Evolutionary conservation across 2,329 filamentous ascomycete species (phyloP), one percentile per base, ranked within the genome.

Genomic region (Calonectria pteridis): DNA sequence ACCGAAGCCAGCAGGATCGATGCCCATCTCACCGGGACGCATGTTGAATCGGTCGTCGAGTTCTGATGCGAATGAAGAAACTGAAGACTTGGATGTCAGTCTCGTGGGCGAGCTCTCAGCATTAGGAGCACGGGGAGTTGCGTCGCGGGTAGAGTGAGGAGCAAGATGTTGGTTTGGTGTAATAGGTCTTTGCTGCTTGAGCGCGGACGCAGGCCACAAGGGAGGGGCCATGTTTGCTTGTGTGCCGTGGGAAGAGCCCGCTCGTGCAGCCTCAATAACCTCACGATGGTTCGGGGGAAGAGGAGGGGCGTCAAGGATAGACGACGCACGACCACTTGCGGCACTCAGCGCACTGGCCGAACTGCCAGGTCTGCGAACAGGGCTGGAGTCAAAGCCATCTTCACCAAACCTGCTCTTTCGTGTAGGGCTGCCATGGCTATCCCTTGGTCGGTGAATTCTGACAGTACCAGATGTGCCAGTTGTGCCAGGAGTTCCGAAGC

Each of bases 31-130:
- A 71, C 90, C 85, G 14, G 91, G 89, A 50, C 82, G 84, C 70
- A 95, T 93, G 82, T 97, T 95, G 88, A 99, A 98, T 50, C 96
- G 91, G 73, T 93, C 93, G 80, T 99, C 97, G 26, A 99, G 87
- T 84, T 99, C 97, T 0, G 97, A 98, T 7, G 93, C 95, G 82
- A 99, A 99, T 0, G 97, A 98, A 0, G 97, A 98, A 9, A 98
- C 91, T 0, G 97, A 99, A 4, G 95, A 97, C 77, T 94, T 92
- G 53, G 79, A 83, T 3, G 79, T 80, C 11, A 85, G 77, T 73
- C 85, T 85, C 3, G 86, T 85, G 2, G 89, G 87, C 6, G 89
- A 89, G 16, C 91, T 85, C 64, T 89, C 87, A 4, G 82, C 82
- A 29, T 84, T 84, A 28, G 81, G 82, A 58, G 86, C 84, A 46